Percentiles rank a stretch among this genome's conserved stretches.
phyloP scores from a whole-genome alignment of 108 stramenopile genomes.

The Skeletonema marinoi region DNA sequence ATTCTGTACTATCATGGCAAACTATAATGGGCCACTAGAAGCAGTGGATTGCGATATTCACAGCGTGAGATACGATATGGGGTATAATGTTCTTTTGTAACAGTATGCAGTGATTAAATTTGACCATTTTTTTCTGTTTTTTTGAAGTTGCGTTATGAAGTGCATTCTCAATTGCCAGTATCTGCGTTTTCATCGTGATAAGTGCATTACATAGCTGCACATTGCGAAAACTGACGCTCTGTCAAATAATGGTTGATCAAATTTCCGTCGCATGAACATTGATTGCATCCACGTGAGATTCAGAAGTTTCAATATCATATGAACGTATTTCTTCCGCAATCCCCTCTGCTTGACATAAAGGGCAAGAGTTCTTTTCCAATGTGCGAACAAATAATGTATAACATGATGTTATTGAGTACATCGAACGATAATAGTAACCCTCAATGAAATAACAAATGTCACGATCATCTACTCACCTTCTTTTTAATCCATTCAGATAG shows the following conservation, averaged over 20 bases:
- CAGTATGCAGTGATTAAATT: no score
- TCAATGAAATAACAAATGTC: background rate
- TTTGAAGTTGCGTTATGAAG: no score
- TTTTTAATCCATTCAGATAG: constrained; percentile 18
- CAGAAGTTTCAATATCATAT: background rate
- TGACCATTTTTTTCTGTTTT: no score
- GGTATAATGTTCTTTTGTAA: no score
- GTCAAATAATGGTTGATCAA: background rate
- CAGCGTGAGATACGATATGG: no score
- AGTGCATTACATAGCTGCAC: background rate
- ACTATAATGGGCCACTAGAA: no score
- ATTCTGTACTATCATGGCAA: no score
- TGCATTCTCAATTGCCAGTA: background rate
- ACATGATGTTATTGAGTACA: background rate
- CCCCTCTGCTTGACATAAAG: constrained; percentile 14
- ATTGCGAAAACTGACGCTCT: background rate
- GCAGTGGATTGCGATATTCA: no score
- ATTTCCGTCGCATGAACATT: background rate
- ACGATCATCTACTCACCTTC: constrained; percentile 10
- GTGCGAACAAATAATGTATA: background rate
- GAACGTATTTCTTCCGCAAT: constrained; percentile 22
- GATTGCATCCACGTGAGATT: background rate
- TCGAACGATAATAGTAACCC: background rate
- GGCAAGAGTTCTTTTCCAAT: constrained; percentile 12
- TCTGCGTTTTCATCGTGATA: background rate